Base-by-base conservation (phyloP, 352 stramenopile genomes). In the Globisporangium takayamanum region DNA sequence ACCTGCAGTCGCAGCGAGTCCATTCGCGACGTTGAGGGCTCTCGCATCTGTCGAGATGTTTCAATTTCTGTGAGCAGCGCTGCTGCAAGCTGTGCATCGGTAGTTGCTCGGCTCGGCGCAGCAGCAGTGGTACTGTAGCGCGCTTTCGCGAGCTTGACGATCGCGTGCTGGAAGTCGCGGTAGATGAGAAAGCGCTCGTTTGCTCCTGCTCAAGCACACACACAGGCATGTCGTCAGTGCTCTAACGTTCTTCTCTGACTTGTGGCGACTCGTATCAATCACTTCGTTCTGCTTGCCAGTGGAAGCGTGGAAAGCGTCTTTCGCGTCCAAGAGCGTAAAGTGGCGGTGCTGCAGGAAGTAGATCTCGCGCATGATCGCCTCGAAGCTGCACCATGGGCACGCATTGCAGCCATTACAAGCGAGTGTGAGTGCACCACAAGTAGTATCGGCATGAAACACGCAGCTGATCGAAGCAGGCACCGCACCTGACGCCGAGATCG, bases 261-360 rank as follows among this genome's bases (percentile, higher is more conserved):
- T 1, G 6, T 26, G 37, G 14, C 16, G 16, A 44, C 10, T 26
- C 36, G 14, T 2, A 48, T 11, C 52, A 49, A 18, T 28, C 15
- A 26, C 14, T 12, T 33, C 14, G 8, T 33, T 12, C 10, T 22
- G 18, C 48, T 36, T 53, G 78, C 76, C 72, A 28, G 71, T 78
- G 28, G 80, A 87, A 14, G 75, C 80, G 7, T 69, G 68, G 28
- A 87, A 89, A 10, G 78, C 76, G 41, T 86, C 72, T 48, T 82
- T 85, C 10, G 72, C 70, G 44, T 91, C 81, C 15, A 89, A 82
- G 11, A 91, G 55, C 25, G 68, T 89, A 42, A 91, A 91, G 22
- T 60, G 52, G 10, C 63, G 57, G 45, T 86, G 73, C 66, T 91
- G 81, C 39, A 84, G 57, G 51, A 87, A 91, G 64, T 91, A 91